These are phyloP conservation scores for Sphagnum magellanicum DNA, from an alignment of 228 moss, liverwort and hornwort species.

Conservation along the genomic window DNA sequence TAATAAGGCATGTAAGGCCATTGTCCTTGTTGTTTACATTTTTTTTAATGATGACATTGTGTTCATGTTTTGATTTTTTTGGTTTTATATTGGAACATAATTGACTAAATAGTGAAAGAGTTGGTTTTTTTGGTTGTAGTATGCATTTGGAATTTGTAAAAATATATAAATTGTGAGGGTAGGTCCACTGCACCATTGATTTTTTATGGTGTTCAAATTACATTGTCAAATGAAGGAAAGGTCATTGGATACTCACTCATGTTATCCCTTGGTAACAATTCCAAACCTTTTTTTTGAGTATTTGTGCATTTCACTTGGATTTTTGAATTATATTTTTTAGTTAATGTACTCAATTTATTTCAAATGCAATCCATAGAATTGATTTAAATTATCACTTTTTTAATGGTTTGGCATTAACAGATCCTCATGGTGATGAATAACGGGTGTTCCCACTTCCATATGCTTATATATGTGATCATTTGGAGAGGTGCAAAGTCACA, in stretches of 20 bases:
- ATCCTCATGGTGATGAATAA: background rate
- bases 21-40: background rate
- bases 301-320: too few species aligned
- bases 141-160: background rate
- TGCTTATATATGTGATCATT: slow-evolving; percentile 4
- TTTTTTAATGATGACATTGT: too few species aligned
- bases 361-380: too few species aligned
- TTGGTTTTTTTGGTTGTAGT: too few species aligned
- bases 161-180: background rate
- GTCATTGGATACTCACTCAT: slow-evolving; percentile 3
- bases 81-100: too few species aligned
- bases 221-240: slow-evolving; percentile 2
- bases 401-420: background rate
- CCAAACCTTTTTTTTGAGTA: too few species aligned
- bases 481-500: slow-evolving; percentile 4
- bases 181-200: background rate
- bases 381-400: too few species aligned
- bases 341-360: too few species aligned
- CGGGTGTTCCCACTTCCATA: slow-evolving; percentile 5
- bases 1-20: background rate
- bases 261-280: background rate
- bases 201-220: background rate
- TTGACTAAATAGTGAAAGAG: too few species aligned
- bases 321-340: too few species aligned
- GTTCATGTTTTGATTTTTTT: background rate